Base-by-base conservation (phyloP, 345 rosid genomes). In the Diplotaxis tenuifolia region DNA sequence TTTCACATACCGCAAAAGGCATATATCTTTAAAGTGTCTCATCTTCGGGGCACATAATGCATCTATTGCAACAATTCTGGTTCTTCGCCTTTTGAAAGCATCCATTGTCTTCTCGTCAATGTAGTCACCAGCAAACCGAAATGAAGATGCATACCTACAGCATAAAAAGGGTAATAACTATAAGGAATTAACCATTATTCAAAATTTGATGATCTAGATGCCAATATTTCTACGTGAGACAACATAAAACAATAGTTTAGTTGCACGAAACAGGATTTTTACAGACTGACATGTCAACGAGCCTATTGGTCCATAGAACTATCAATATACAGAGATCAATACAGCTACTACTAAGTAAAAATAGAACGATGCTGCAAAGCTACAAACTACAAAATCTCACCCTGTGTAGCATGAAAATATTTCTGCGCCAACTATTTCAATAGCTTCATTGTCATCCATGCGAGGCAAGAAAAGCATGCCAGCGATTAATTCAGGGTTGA, bases 401-500 rank as follows among this genome's bases (percentile, higher is more conserved):
- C 99, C 99, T 3, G 61, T 86, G 82, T 95, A 88, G 74, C 86
- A 70, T 36, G 96, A 86, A 82, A 88, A 95, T 77, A 96, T 84
- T 84, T 92, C 97, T 25, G 85, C 80, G 70, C 99, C 97, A 72
- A 88, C 87, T 77, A 92, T 80, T 78, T 88, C 96, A 76, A 95
- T 84, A 29, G 99, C 90, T 74, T 92, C 97, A 65, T 90, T 95
- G 59, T 92, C 89, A 47, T 80, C 92, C 96, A 95, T 88, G 53
- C 88, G 80, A 72, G 99, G 92, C 83, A 89, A 81, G 87, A 92
- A 92, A 78, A 92, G 86, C 97, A 95, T 88, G 78, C 99, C 87
- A 10, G 87, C 92, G 67, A 95, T 87, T 76, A 95, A 81, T 72
- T 95, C 97, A 32, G 97, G 99, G 85, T 83, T 88, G 79, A 89